These are phyloP conservation scores for Backusella circina DNA, from an alignment of 192 early-diverging fungal genomes.

Conservation along the genomic window DNA sequence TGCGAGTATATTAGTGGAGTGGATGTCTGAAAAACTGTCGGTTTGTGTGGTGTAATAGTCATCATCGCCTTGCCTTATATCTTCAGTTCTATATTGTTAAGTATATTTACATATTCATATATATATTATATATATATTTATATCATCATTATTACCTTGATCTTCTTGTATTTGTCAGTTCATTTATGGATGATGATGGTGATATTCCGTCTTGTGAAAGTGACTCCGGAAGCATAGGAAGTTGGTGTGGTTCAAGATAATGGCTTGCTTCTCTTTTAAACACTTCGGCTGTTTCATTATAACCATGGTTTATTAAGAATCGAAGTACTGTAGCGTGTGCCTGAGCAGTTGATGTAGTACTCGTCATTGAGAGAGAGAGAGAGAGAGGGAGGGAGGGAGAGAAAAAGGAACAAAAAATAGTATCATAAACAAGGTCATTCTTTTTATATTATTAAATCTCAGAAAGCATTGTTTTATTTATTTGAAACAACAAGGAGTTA, in stretches of 20 bases:
- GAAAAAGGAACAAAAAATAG: neutral
- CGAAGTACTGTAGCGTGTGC: constrained; percentile 22
- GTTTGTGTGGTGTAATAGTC: constrained; percentile 38
- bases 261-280: constrained; percentile 42
- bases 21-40: constrained; percentile 39
- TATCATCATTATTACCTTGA: neutral
- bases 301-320: constrained; percentile 40
- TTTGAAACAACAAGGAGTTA: neutral
- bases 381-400: neutral
- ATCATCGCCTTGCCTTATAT: constrained; percentile 31
- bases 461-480: neutral
- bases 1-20: constrained; percentile 57
- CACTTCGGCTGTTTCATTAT: constrained; percentile 36
- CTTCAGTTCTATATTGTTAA: neutral
- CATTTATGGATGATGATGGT: neutral
- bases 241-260: constrained; percentile 18
- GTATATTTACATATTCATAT: neutral
- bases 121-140: neutral
- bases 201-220: neutral
- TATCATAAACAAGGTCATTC: too few species aligned
- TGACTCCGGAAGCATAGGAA: neutral
- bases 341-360: neutral
- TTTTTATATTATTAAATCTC: neutral
- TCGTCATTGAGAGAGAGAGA: neutral
- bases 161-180: neutral